Evolutionary conservation across 2,329 filamentous ascomycete species (phyloP).

Genomic region (Hypoxylon sp.): DNA sequence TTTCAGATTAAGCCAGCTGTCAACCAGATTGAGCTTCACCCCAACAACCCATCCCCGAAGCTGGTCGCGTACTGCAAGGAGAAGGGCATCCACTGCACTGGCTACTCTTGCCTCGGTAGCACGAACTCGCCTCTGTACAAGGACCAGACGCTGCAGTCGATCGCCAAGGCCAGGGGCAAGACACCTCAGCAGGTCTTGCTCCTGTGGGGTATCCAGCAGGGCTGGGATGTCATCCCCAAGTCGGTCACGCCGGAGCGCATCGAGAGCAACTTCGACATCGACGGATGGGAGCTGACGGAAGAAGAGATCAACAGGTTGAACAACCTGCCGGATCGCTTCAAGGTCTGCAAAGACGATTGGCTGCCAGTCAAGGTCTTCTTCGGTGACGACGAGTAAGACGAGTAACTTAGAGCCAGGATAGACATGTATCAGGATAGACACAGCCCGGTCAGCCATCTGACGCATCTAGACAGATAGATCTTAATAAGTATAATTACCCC

Average conservation of each 20-base stretch:
- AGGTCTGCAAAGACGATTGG: conserved; percentile 83
- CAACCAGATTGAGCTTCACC: conserved; percentile 88
- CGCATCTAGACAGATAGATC: conserved; percentile 42
- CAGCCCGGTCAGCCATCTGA: conserved; percentile 10
- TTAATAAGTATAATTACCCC: conserved; percentile 31
- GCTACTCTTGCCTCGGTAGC: conserved; percentile 81
- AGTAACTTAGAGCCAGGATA: conserved; percentile 62
- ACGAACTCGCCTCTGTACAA: conserved; percentile 79
- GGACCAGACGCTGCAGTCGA: conserved; percentile 72
- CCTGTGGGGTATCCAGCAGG: conserved; percentile 85
- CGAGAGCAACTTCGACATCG: conserved; percentile 80
- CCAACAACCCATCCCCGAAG: conserved; percentile 85
- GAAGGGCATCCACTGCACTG: conserved; percentile 82
- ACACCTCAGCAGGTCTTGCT: conserved; percentile 83
- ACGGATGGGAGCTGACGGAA: conserved; percentile 80
- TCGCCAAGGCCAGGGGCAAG: conserved; percentile 77
- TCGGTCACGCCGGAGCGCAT: conserved; percentile 81
- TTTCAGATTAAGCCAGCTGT: conserved; percentile 73
- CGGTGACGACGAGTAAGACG: conserved; percentile 85
- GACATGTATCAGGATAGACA: conserved; percentile 13
- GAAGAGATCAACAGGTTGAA: conserved; percentile 81
- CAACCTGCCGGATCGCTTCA: conserved; percentile 81
- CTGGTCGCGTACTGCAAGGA: conserved; percentile 79
- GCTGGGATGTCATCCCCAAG: conserved; percentile 89
- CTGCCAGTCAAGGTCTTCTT: conserved; percentile 86